A percentile compares a stretch with the other conserved stretches of the same genome.
Conservation (phyloP, 1,139 yeast species). For the Lodderomyces orthopsilosis region DNA sequence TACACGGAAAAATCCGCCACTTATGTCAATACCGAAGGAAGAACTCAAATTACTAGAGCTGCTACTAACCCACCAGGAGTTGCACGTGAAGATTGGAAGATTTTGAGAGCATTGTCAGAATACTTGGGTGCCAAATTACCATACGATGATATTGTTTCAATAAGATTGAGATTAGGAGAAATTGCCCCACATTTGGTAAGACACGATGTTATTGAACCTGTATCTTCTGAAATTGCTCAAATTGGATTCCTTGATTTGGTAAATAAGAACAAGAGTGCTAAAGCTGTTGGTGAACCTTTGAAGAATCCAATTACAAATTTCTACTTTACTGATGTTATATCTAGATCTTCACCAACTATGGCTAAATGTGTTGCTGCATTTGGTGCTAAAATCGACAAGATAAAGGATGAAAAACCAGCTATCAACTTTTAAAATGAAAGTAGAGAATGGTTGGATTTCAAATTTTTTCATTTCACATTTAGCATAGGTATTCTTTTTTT, state of each 20-base stretch:
- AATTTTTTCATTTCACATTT: neutral
- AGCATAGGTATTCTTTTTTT: neutral
- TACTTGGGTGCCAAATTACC: slow-evolving; percentile 71
- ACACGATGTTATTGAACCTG: slow-evolving; percentile 74
- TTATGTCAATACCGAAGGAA: slow-evolving; percentile 89
- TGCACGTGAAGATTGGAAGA: slow-evolving; percentile 93
- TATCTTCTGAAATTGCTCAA: slow-evolving; percentile 54
- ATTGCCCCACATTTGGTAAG: slow-evolving; percentile 80
- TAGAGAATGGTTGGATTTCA: neutral
- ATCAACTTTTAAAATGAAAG: slow-evolving; percentile 25
- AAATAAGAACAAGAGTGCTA: slow-evolving; percentile 37
- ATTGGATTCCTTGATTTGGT: slow-evolving; percentile 55
- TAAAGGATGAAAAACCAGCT: slow-evolving; percentile 48
- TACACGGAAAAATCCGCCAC: slow-evolving; percentile 87
- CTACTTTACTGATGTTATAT: slow-evolving; percentile 84
- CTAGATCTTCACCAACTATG: slow-evolving; percentile 88
- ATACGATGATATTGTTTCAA: slow-evolving; percentile 69
- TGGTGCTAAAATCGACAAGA: slow-evolving; percentile 64
- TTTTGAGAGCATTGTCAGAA: slow-evolving; percentile 79
- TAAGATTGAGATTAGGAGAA: slow-evolving; percentile 70
- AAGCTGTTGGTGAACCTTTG: slow-evolving; percentile 49
- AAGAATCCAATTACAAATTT: slow-evolving; percentile 77
- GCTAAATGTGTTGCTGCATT: slow-evolving; percentile 73
- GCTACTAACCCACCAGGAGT: slow-evolving; percentile 90
- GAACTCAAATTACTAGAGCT: slow-evolving; percentile 82